Percentiles rank a stretch among this genome's conserved stretches.
phyloP scores from a whole-genome alignment of 2,329 filamentous ascomycete genomes.

The Sporothrix euskadiensis region DNA sequence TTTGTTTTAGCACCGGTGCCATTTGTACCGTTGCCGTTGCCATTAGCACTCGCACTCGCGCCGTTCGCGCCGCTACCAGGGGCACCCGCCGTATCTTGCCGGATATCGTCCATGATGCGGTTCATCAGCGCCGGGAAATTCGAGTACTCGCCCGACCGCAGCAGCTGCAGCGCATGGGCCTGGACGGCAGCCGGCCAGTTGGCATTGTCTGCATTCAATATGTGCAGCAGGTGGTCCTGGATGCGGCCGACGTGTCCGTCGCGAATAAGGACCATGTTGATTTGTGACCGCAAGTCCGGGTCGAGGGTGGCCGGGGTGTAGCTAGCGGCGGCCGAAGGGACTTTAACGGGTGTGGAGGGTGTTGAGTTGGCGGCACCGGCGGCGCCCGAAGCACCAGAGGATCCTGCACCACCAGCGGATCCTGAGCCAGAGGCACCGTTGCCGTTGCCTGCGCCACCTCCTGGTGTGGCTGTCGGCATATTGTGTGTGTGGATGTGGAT shows the following conservation, averaged over 20 bases:
- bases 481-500: background rate
- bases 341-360: conserved; percentile 60
- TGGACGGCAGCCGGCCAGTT: conserved; percentile 66
- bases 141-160: conserved; percentile 60
- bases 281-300: conserved; percentile 61
- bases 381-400: background rate
- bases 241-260: conserved; percentile 64
- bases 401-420: background rate
- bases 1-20: conserved; percentile 38
- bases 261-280: conserved; percentile 59
- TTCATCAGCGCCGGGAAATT: conserved; percentile 63
- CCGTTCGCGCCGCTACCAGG: background rate
- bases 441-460: conserved; percentile 15
- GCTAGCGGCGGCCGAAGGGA: conserved; percentile 59
- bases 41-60: background rate
- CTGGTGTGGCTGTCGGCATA: conserved; percentile 24
- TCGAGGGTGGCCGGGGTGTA: conserved; percentile 64
- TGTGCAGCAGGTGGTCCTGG: conserved; percentile 63
- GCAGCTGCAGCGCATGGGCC: conserved; percentile 59
- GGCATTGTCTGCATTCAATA: conserved; percentile 58
- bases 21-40: conserved; percentile 34
- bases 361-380: conserved; percentile 18
- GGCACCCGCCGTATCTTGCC: conserved; percentile 46
- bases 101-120: conserved; percentile 63
- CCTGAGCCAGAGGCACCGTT: background rate